Evolutionary conservation across 805 yeast genomes (phyloP), one percentile per base, ranked within the genome.

Genomic region (Yarrowia bubula): DNA sequence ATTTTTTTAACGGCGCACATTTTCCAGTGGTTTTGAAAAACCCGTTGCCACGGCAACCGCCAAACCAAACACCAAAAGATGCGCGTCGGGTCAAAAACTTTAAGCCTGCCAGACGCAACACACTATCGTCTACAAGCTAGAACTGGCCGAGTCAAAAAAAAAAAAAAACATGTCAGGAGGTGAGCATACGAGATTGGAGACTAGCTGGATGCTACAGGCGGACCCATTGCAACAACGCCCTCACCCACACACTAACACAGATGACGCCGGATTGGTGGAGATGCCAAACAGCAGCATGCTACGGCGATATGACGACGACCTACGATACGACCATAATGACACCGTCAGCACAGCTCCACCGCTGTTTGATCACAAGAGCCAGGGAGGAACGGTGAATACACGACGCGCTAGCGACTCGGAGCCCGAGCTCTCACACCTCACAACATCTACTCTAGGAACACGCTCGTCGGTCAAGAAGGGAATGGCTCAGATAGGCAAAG

Each of bases 281-380:
- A 55, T 55, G 61, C 61, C 62, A 41, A 55, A 55, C 62, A 41
- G 47, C 31, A 55, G 61, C 46, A 31, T 41, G 61, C 1, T 55
- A 15, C n/a, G 43, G 37, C 57, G 37, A 8, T 50, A 50, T 14
- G 57, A 50, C 43, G 57, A 50, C 57, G 57, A 50, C 31, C n/a
- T 50, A 4, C 58, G 58, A 8, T 51, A 51, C 47, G 37, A 55
- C n/a, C 35, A 17, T 18, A 58, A 58, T n/a, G 50, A 43, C 18
- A 43, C 64, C 22, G 43, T 58, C 31, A 43, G 51, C 33, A 58
- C 64, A 3, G 64, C 64, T 5, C 64, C 64, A 5, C 64, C 64
- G 8, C 33, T 58, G 2, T 58, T 58, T 32, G 64, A 58, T 35
- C 64, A 39, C 38, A 41, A 55, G 31, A 55, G 47, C 37, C 38